These are phyloP conservation scores for Centella asiatica DNA, from an alignment of 129 eudicot genomes.

Conservation along the genomic window DNA sequence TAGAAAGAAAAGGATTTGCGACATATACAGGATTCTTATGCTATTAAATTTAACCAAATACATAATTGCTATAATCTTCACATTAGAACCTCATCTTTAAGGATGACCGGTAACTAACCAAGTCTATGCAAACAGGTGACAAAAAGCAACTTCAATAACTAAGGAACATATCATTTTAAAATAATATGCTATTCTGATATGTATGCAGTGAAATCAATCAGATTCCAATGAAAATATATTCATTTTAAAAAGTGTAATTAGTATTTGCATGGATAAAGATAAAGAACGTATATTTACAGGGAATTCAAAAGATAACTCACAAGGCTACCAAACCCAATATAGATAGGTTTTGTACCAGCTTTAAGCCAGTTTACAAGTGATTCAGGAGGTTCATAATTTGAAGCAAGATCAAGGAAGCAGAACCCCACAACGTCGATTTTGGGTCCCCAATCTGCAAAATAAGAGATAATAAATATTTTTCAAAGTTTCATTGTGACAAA, in stretches of 20 bases:
- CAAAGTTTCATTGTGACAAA: not conserved
- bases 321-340: slow-evolving; percentile 95
- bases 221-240: not conserved
- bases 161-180: not conserved
- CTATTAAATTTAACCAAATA: no score
- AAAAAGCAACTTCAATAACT: not conserved
- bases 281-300: slow-evolving; percentile 1
- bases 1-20: slow-evolving; percentile 6
- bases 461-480: not conserved
- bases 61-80: slow-evolving; percentile 1
- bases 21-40: not conserved
- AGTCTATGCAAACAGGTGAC: not conserved
- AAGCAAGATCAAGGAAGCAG: slow-evolving; percentile 98
- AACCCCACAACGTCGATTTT: slow-evolving; percentile 94
- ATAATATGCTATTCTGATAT: not conserved
- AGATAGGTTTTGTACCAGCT: slow-evolving; percentile 92
- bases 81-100: not conserved
- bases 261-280: slow-evolving; percentile 1
- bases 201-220: not conserved
- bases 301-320: slow-evolving; percentile 42
- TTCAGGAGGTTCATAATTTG: slow-evolving; percentile 84
- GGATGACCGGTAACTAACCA: not conserved
- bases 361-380: slow-evolving; percentile 78
- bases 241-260: not conserved
- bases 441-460: slow-evolving; percentile 90